These are phyloP conservation scores for Diaporthe velutina DNA, from an alignment of 2,329 filamentous ascomycete genomes.

Conservation along the genomic window DNA sequence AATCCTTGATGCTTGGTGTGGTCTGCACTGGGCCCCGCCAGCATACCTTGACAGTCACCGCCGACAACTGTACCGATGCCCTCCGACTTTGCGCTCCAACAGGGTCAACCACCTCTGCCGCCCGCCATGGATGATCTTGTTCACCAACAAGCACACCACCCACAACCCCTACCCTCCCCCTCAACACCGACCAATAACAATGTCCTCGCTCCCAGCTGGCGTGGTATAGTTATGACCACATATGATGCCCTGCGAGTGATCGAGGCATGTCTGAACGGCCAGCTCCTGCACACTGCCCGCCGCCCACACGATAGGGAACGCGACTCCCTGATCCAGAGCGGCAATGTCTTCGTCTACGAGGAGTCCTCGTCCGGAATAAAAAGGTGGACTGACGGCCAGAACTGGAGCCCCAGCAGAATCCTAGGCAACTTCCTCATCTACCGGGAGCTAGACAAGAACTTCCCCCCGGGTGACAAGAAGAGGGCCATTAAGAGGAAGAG, in stretches of 20 bases:
- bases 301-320: slow-evolving; percentile 90
- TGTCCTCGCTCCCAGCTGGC: slow-evolving; percentile 61
- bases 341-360: slow-evolving; percentile 92
- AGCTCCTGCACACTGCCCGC: slow-evolving; percentile 81
- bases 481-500: slow-evolving; percentile 80
- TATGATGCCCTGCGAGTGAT: slow-evolving; percentile 84
- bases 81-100: slow-evolving; percentile 34
- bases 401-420: slow-evolving; percentile 91
- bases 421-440: slow-evolving; percentile 89
- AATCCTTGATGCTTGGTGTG: slow-evolving; percentile 17
- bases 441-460: slow-evolving; percentile 82
- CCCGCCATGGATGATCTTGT: slow-evolving; percentile 30
- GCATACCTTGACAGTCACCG: slow-evolving; percentile 16
- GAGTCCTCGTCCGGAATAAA: slow-evolving; percentile 93
- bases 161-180: slow-evolving; percentile 61
- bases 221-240: slow-evolving; percentile 76
- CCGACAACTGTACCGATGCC: slow-evolving; percentile 30
- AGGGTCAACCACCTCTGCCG: slow-evolving; percentile 30
- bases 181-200: slow-evolving; percentile 35
- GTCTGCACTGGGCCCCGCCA: slow-evolving; percentile 18
- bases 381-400: slow-evolving; percentile 91
- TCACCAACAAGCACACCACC: slow-evolving; percentile 36
- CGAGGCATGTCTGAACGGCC: slow-evolving; percentile 80
- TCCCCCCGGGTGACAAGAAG: slow-evolving; percentile 88
- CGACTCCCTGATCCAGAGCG: slow-evolving; percentile 81